Evolutionary conservation across 306 rosid species (phyloP), one percentile per base, ranked within the genome.

Genomic region (Prunus mongolica): DNA sequence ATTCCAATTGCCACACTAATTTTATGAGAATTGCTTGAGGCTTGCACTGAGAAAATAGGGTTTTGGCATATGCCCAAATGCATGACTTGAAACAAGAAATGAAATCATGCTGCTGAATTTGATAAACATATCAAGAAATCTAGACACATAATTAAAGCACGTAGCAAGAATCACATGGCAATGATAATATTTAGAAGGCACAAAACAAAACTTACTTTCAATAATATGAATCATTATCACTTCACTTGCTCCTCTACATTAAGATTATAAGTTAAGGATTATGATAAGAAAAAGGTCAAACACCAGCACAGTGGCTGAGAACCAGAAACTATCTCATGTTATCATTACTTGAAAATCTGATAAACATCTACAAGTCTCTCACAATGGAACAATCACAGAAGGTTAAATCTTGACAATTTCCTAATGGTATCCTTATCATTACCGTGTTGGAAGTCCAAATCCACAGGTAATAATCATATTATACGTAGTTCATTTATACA

Each of bases 301-400:
- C 41, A 6, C 44, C 44, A 19, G 7, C 51, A 54, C 62, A 3
- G 54, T 9, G 57, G 52, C 25, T 4, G 28, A 79, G 62, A 15
- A 65, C 51, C 58, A 38, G 19, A 44, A 71, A 25, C 28, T 8
- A 22, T 38, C 30, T 67, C 41, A 45, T 63, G 73, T 3, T 51
- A n/a, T 73, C 18, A 14, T 22, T 16, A 30, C 44, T 19, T 19
- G 19, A 63, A 51, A 30, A 55, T 55, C 38, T 5, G 25, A 56
- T 27, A 30, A 27, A 65, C 66, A 38, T 49, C 49, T 57, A 74
- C 64, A 73, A 58, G 69, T 15, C 60, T 28, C 67, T 46, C 63
- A 63, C 2, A 9, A 65, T 10, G 54, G 32, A 32, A 34, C 44
- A 52, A 45, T 65, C 12, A 34, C 30, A 55, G 62, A 25, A 28